phyloP scores from a whole-genome alignment of 768 basidiomycete genomes.

The Grammothele lineata region DNA sequence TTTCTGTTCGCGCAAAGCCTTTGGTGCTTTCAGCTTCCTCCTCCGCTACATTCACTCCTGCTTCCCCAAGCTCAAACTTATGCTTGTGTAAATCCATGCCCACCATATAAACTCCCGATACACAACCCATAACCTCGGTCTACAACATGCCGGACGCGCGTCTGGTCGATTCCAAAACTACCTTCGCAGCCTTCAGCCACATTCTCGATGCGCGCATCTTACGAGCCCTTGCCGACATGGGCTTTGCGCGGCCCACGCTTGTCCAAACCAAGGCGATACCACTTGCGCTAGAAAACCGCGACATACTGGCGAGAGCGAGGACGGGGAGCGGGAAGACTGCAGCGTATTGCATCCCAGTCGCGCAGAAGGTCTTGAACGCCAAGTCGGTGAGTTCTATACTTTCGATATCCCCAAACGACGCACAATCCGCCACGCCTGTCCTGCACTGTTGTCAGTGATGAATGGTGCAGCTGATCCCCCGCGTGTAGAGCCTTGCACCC shows the following conservation, averaged over 20 bases:
- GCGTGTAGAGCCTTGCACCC: slow-evolving; percentile 4
- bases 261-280: slow-evolving; percentile 93
- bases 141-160: slow-evolving; percentile 24
- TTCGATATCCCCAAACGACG: too few relatives aligned
- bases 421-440: too few relatives aligned
- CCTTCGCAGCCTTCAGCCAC: slow-evolving; percentile 57
- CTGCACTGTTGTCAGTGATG: too few relatives aligned
- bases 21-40: too few relatives aligned
- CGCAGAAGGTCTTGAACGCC: slow-evolving; percentile 80
- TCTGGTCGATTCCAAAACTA: slow-evolving; percentile 27
- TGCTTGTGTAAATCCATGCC: too few relatives aligned
- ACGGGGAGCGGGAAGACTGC: slow-evolving; percentile 98
- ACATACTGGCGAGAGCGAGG: slow-evolving; percentile 89
- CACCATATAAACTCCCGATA: too few relatives aligned
- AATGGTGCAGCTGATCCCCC: too few relatives aligned
- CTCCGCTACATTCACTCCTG: too few relatives aligned
- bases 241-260: slow-evolving; percentile 87
- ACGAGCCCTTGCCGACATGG: slow-evolving; percentile 83
- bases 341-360: slow-evolving; percentile 88
- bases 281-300: slow-evolving; percentile 80
- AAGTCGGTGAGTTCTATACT: slow-evolving; percentile 60
- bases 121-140: too few relatives aligned
- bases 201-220: slow-evolving; percentile 83
- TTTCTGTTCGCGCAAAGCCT: too few relatives aligned
- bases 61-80: too few relatives aligned